These are phyloP conservation scores for Silene vulgaris DNA, from an alignment of 179 eudicot genomes.

Conservation along the genomic window DNA sequence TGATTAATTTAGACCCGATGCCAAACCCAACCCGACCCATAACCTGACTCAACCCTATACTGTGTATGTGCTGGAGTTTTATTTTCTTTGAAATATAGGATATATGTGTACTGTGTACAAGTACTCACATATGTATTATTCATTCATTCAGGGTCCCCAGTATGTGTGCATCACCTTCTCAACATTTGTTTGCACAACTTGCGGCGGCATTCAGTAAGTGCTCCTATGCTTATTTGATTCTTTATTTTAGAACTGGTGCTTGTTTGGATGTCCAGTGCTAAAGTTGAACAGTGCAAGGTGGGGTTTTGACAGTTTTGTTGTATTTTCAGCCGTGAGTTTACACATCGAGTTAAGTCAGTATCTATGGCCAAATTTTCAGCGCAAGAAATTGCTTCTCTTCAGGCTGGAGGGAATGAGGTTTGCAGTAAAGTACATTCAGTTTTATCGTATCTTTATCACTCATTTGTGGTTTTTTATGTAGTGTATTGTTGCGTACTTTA, in stretches of 20 bases:
- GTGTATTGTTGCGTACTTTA: slow-evolving; percentile 1
- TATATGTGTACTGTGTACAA: background rate
- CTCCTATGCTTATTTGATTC: slow-evolving; percentile 12
- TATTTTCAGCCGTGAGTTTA: slow-evolving; percentile 85
- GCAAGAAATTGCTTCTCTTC: slow-evolving; percentile 88
- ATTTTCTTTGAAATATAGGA: background rate
- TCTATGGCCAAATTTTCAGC: slow-evolving; percentile 94
- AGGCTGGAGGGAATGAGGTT: slow-evolving; percentile 96
- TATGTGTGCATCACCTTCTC: slow-evolving; percentile 47
- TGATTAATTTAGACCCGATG: no score
- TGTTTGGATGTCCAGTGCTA: background rate
- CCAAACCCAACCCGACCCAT: no score
- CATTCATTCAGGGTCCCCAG: slow-evolving; percentile 39
- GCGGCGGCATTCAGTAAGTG: slow-evolving; percentile 52
- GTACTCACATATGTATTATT: slow-evolving; percentile 12
- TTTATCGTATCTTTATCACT: slow-evolving; percentile 3
- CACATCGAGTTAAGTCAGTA: slow-evolving; percentile 91
- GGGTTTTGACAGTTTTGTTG: slow-evolving; percentile 1
- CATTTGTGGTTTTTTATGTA: slow-evolving; percentile 12
- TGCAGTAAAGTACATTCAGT: slow-evolving; percentile 1
- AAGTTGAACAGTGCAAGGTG: background rate
- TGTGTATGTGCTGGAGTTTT: slow-evolving; percentile 3
- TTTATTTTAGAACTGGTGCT: slow-evolving; percentile 11
- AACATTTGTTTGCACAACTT: slow-evolving; percentile 47
- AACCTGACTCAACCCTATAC: no score